Percentiles rank a stretch among this genome's conserved stretches.
These are phyloP conservation scores for Dendrostoma leiphaemia DNA, from an alignment of 2,329 filamentous ascomycete species.

Conservation along the genomic window DNA sequence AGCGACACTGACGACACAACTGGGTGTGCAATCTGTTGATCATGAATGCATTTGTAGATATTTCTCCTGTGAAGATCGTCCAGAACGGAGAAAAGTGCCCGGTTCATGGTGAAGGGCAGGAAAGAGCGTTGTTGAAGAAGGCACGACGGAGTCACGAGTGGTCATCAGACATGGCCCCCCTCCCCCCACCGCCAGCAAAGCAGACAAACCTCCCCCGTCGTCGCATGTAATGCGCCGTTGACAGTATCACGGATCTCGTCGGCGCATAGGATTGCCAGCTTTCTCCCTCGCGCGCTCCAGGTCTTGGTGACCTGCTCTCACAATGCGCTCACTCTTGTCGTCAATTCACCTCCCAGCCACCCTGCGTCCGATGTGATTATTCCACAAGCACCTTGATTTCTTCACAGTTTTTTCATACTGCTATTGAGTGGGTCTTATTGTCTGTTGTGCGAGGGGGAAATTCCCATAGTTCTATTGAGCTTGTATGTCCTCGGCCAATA, in stretches of 20 bases:
- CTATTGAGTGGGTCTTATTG: too few species aligned
- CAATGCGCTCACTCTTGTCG: too few species aligned
- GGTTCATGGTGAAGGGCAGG: not conserved
- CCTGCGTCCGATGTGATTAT: too few species aligned
- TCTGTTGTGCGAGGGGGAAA: too few species aligned
- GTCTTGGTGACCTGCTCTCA: too few species aligned
- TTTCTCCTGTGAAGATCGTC: too few species aligned
- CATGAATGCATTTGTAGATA: too few species aligned
- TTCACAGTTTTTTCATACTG: too few species aligned
- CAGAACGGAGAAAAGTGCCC: not conserved
- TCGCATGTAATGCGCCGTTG: not conserved
- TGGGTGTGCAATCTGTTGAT: not conserved
- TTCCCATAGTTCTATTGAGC: too few species aligned
- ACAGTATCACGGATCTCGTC: not conserved
- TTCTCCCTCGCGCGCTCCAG: not conserved
- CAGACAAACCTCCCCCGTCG: not conserved
- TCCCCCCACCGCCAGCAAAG: not conserved
- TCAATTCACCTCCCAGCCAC: too few species aligned
- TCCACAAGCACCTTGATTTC: too few species aligned
- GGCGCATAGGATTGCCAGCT: not conserved
- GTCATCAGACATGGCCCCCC: not conserved
- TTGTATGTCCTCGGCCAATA: too few species aligned
- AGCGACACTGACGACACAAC: not conserved
- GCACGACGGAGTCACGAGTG: constrained; percentile 1
- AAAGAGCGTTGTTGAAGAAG: not conserved